Base-by-base conservation (phyloP, 257 asterid species). In the Striga asiatica region DNA sequence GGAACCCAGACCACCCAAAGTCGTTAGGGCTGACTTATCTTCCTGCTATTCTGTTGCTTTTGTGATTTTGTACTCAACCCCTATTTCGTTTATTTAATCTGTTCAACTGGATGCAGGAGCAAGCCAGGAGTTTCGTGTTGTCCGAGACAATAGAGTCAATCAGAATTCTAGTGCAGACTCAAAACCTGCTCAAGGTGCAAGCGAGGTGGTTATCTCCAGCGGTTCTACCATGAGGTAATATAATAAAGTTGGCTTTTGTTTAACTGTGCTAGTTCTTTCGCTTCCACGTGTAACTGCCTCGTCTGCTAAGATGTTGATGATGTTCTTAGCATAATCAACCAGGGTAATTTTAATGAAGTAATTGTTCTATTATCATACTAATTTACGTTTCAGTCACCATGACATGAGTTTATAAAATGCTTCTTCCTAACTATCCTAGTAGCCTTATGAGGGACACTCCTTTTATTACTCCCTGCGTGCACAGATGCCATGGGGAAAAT, bases 61-160 rank as follows among this genome's bases (percentile, higher is more conserved):
- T 12, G 16, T 62, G 34, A 11, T 58, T 57, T 31, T 55, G 52
- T 22, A 66, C 20, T 54, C 16, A 41, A 1, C 45, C 50, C 38
- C 53, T 62, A 21, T 43, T 35, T 54, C 32, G 50, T 63, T 76
- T 71, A 69, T 65, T 38, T 41, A 41, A 67, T 25, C 23, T 24
- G 54, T 70, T 57, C 60, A 17, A 62, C 65, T 72, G 61, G 75
- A 76, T 80, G 79, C 82, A 80, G 88, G 85, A 62, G 74, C 75
- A 49, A 74, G 67, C 73, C 74, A 74, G 55, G 87, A 87, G 74
- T 92, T 92, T 64, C 95, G 98, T 29, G 81, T 87, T 52, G 94
- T 92, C 66, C 81, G 94, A 62, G 98, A 92, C 73, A 92, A 84
- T 64, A 88, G 95, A 77, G 75, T 73, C 43, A 81, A 58, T 73